These are phyloP conservation scores for Xylariales sp. DNA, from an alignment of 2,329 filamentous ascomycete species.

Conservation along the genomic window DNA sequence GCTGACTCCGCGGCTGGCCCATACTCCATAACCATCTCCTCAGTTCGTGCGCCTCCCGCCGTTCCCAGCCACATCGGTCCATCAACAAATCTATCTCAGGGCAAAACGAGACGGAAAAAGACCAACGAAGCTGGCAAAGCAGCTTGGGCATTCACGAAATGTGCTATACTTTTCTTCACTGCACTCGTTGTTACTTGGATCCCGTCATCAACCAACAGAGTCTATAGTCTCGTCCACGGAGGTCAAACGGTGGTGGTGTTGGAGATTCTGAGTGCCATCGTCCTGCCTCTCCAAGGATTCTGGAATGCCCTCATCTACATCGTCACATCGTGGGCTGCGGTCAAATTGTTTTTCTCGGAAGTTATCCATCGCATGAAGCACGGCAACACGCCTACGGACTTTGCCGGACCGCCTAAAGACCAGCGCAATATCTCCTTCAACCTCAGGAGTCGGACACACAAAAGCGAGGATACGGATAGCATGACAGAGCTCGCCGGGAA, in stretches of 20 bases:
- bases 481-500: slow-evolving; percentile 61
- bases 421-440: slow-evolving; percentile 51
- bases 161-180: slow-evolving; percentile 76
- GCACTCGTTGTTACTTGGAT: slow-evolving; percentile 80
- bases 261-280: slow-evolving; percentile 76
- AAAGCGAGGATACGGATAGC: slow-evolving; percentile 62
- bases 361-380: slow-evolving; percentile 46
- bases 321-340: slow-evolving; percentile 74
- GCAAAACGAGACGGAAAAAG: slow-evolving; percentile 42
- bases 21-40: slow-evolving; percentile 65
- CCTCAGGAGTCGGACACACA: slow-evolving; percentile 47
- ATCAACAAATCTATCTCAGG: slow-evolving; percentile 30
- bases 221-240: slow-evolving; percentile 74
- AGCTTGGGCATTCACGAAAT: slow-evolving; percentile 77
- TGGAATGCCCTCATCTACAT: slow-evolving; percentile 87
- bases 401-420: slow-evolving; percentile 29
- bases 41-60: slow-evolving; percentile 46
- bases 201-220: slow-evolving; percentile 79
- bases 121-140: slow-evolving; percentile 69
- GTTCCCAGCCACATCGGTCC: slow-evolving; percentile 30
- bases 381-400: slow-evolving; percentile 40
- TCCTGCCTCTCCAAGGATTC: slow-evolving; percentile 84
- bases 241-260: slow-evolving; percentile 66
- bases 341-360: slow-evolving; percentile 61
- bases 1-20: slow-evolving; percentile 43